phyloP scores from a whole-genome alignment of 1,284 basidiomycete species.

The Singerocomus inundabilis region DNA sequence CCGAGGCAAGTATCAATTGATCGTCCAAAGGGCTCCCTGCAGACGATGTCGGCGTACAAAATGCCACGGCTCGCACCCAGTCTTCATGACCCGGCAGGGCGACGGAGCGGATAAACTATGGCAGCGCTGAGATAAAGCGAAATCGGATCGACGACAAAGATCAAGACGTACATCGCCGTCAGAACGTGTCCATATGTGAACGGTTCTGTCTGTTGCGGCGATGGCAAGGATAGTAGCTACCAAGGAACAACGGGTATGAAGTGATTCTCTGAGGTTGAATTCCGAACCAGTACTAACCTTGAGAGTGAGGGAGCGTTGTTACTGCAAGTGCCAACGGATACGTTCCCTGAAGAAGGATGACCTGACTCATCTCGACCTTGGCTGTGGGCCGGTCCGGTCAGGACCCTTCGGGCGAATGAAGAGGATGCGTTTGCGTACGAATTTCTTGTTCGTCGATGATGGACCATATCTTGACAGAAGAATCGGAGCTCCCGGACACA shows the following conservation, averaged over 20 bases:
- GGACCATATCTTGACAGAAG: slow-evolving; percentile 71
- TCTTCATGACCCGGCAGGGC: slow-evolving; percentile 89
- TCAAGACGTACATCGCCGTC: slow-evolving; percentile 37
- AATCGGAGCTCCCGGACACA: slow-evolving; percentile 81
- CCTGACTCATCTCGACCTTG: slow-evolving; percentile 52
- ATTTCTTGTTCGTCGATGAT: slow-evolving; percentile 32
- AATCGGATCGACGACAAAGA: not conserved
- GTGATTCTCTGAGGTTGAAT: not conserved
- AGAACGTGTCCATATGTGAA: slow-evolving; percentile 74
- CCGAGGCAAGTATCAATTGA: slow-evolving; percentile 73
- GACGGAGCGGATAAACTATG: slow-evolving; percentile 57
- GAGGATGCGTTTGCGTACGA: slow-evolving; percentile 30
- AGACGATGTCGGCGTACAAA: slow-evolving; percentile 41
- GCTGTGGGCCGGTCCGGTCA: slow-evolving; percentile 33
- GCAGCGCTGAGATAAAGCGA: not conserved
- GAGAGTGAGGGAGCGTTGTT: slow-evolving; percentile 60
- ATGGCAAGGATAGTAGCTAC: slow-evolving; percentile 74
- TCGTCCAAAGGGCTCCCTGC: slow-evolving; percentile 26
- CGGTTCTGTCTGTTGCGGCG: slow-evolving; percentile 70
- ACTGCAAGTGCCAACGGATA: slow-evolving; percentile 75
- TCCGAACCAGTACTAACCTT: slow-evolving; percentile 55
- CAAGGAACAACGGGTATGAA: not conserved
- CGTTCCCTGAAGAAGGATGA: slow-evolving; percentile 62
- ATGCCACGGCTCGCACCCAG: slow-evolving; percentile 83
- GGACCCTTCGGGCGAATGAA: not conserved